A percentile compares a stretch with the other conserved stretches of the same genome.
Evolutionary conservation across 2,329 filamentous ascomycete genomes (phyloP).

Genomic region (Pseudomassariella vexata): DNA sequence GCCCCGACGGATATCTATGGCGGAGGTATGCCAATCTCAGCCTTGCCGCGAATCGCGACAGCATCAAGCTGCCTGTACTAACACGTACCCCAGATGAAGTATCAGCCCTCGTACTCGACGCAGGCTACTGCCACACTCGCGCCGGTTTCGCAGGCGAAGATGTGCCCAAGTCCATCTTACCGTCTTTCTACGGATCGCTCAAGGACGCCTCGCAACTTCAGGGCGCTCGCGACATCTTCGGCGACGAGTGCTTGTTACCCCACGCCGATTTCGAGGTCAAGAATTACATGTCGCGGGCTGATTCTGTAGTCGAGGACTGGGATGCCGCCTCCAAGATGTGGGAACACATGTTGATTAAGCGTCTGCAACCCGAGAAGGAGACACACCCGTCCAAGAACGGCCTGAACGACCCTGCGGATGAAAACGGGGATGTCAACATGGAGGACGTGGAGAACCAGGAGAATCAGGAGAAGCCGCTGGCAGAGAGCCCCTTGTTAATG

Average conservation of each 20-base stretch:
- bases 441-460: slow-evolving; percentile 35
- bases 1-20: slow-evolving; percentile 60
- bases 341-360: slow-evolving; percentile 87
- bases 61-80: slow-evolving; percentile 4
- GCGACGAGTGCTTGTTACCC: slow-evolving; percentile 84
- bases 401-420: slow-evolving; percentile 67
- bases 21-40: slow-evolving; percentile 41
- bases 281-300: slow-evolving; percentile 78
- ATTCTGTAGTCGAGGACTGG: slow-evolving; percentile 94
- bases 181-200: slow-evolving; percentile 76
- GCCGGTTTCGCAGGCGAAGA: slow-evolving; percentile 98
- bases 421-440: slow-evolving; percentile 56
- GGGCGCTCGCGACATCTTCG: slow-evolving; percentile 58
- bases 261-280: slow-evolving; percentile 72
- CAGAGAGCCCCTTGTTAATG: slow-evolving; percentile 87
- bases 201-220: slow-evolving; percentile 35
- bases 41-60: no score
- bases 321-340: slow-evolving; percentile 83
- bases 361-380: slow-evolving; percentile 72
- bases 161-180: slow-evolving; percentile 86
- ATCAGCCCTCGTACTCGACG: slow-evolving; percentile 91
- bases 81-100: slow-evolving; percentile 76
- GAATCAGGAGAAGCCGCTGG: slow-evolving; percentile 71
- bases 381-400: slow-evolving; percentile 70
- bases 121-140: slow-evolving; percentile 84